Conservation (phyloP, 106 monocot species). For the Allium cepa region DNA sequence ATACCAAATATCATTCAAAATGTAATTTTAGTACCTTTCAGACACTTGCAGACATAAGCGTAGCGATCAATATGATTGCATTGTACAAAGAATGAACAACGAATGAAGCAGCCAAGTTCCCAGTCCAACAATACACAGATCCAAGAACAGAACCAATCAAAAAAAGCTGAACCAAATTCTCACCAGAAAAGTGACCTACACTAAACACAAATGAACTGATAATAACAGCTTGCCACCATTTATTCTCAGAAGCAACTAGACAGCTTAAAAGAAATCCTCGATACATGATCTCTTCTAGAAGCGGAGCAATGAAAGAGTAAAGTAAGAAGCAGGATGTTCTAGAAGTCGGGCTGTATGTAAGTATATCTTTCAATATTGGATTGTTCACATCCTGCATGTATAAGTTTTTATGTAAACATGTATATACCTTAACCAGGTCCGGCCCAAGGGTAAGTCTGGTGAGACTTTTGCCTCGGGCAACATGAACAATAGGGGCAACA, state of each 20-base stretch:
- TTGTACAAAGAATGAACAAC: slow-evolving; percentile 74
- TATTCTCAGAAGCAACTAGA: slow-evolving; percentile 32
- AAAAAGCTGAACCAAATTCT: slow-evolving; percentile 62
- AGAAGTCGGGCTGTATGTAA: slow-evolving; percentile 28
- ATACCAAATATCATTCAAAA: neutral
- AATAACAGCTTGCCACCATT: slow-evolving; percentile 53
- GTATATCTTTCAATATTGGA: slow-evolving; percentile 63
- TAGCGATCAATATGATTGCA: slow-evolving; percentile 39
- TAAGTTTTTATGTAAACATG: too few species aligned
- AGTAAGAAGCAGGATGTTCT: slow-evolving; percentile 31
- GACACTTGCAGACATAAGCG: slow-evolving; percentile 8
- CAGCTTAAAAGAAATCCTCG: slow-evolving; percentile 73
- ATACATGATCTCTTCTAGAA: slow-evolving; percentile 75
- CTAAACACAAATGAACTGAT: slow-evolving; percentile 56
- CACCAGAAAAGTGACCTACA: slow-evolving; percentile 51
- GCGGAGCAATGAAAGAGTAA: slow-evolving; percentile 56
- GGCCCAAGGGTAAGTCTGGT: too few species aligned
- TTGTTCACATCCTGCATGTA: slow-evolving; percentile 62
- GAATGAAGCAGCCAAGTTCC: slow-evolving; percentile 48
- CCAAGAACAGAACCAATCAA: slow-evolving; percentile 78
- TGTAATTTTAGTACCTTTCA: neutral
- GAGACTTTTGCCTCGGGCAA: too few species aligned
- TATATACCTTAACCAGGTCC: too few species aligned
- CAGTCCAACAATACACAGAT: slow-evolving; percentile 66
- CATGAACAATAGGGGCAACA: too few species aligned